Conservation (phyloP, 2,329 filamentous ascomycete genomes). For the Penicillium polonicum region DNA sequence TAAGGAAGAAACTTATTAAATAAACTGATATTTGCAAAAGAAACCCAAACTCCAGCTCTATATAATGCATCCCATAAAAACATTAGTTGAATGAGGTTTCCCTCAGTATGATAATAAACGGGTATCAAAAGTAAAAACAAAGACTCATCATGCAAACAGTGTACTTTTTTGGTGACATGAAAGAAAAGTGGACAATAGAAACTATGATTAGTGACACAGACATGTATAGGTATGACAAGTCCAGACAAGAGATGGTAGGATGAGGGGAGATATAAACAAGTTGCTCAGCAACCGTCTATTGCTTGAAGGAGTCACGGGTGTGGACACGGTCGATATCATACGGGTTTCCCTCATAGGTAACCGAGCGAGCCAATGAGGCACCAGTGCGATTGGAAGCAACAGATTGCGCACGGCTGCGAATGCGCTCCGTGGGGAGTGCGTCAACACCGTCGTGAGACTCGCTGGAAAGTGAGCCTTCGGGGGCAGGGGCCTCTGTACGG, state of each 20-base stretch:
- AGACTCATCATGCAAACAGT: neutral
- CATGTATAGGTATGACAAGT: slow-evolving; percentile 5
- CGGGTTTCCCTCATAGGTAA: slow-evolving; percentile 45
- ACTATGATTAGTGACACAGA: slow-evolving; percentile 7
- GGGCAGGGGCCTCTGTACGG: slow-evolving; percentile 35
- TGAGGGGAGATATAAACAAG: neutral
- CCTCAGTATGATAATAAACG: slow-evolving; percentile 2
- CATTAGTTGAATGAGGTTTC: neutral
- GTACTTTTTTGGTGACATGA: neutral
- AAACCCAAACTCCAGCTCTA: slow-evolving; percentile 3
- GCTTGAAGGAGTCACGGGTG: slow-evolving; percentile 40
- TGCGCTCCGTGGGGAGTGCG: slow-evolving; percentile 23
- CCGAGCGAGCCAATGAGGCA: slow-evolving; percentile 21
- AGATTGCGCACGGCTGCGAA: slow-evolving; percentile 28
- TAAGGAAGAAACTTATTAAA: neutral
- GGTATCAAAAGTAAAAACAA: slow-evolving; percentile 10
- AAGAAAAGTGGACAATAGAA: neutral
- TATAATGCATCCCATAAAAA: slow-evolving; percentile 4
- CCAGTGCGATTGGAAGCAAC: slow-evolving; percentile 30
- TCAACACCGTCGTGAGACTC: slow-evolving; percentile 27
- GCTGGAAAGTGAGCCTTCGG: slow-evolving; percentile 24
- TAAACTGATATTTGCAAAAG: neutral
- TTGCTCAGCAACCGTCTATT: slow-evolving; percentile 1
- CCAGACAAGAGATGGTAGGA: neutral
- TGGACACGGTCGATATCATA: slow-evolving; percentile 48